Conservation (phyloP, 768 basidiomycete genomes). For the Termitomyces sp. region DNA sequence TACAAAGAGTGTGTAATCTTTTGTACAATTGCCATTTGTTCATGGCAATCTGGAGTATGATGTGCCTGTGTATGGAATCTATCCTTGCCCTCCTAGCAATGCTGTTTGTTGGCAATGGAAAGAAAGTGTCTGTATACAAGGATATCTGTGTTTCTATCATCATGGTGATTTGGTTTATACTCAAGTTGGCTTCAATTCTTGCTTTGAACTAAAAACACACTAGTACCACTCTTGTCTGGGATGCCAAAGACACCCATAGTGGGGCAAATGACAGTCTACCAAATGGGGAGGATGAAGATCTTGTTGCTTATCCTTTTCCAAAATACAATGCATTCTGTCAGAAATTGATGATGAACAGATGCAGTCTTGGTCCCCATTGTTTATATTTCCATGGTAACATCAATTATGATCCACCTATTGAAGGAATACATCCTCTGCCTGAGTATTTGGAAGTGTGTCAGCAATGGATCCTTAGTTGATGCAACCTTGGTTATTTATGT, state of each 20-base stretch:
- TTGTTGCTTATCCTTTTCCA: constrained; percentile 6
- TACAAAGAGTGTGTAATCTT: constrained; percentile 15
- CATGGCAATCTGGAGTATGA: constrained; percentile 14
- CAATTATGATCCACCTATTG: constrained; percentile 12
- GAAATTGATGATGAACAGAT: constrained; percentile 10
- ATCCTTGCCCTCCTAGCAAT: not conserved
- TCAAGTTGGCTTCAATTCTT: not conserved
- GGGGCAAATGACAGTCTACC: too few relatives aligned
- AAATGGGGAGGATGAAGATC: not conserved
- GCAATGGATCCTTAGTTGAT: constrained; percentile 26
- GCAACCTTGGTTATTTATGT: constrained; percentile 17
- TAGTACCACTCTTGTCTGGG: not conserved
- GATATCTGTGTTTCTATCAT: constrained; percentile 3
- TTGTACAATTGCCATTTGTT: constrained; percentile 15
- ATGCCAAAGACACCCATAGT: not conserved
- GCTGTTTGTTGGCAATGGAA: not conserved
- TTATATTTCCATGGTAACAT: constrained; percentile 11
- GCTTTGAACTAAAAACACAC: not conserved
- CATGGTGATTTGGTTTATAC: constrained; percentile 7
- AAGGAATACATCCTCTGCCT: constrained; percentile 14
- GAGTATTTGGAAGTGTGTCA: constrained; percentile 17
- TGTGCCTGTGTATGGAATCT: constrained; percentile 3
- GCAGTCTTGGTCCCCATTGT: constrained; percentile 9
- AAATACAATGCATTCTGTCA: constrained; percentile 5
- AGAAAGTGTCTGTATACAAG: not conserved